Base-by-base conservation (phyloP, 1,284 basidiomycete species). In the Meira nashicola region DNA sequence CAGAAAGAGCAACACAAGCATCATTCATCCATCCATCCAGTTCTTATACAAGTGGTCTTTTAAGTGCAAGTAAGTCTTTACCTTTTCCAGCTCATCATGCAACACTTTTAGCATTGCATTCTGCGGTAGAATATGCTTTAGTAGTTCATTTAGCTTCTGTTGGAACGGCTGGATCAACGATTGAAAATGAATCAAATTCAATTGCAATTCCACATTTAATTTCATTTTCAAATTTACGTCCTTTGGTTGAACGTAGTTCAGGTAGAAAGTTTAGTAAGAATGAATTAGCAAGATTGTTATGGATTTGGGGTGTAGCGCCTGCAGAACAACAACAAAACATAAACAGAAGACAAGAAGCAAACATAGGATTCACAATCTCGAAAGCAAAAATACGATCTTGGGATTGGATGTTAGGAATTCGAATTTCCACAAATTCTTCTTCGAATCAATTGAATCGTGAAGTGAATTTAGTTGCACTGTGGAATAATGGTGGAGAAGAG, bases 401-500 rank as follows among this genome's bases (percentile, higher is more conserved):
- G 28, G 28, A 51, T 23, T 25, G n/a, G 23, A 51, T 17, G 48
- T 37, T 17, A 8, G n/a, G 28, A 51, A 17, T 25, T 23, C 48
- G 23, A 37, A 51, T 17, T 37, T 15, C 48, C 10, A 11, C 23
- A 21, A 23, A 15, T 17, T 7, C 51, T 17, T 2, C 59, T 8
- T 59, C 60, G 10, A 44, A 44, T 8, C 3, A 9, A 3, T 59
- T 57, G 10, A 44, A 44, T 8, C 3, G 43, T 2, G 65, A 64
- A 10, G 73, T 74, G 74, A 70, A 66, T 38, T 57, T 73, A 2
- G 60, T 76, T 1, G 74, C 74, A 6, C 54, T 73, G 47, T 77
- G 74, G 74, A 75, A 74, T 60, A 71, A 68, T 28, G 74, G 74
- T 1, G 33, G 73, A 25, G 74, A 75, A 17, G 66, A 62, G 43